Base-by-base conservation (phyloP, 176 grass and related monocot genomes). In the Chloris gayana region DNA sequence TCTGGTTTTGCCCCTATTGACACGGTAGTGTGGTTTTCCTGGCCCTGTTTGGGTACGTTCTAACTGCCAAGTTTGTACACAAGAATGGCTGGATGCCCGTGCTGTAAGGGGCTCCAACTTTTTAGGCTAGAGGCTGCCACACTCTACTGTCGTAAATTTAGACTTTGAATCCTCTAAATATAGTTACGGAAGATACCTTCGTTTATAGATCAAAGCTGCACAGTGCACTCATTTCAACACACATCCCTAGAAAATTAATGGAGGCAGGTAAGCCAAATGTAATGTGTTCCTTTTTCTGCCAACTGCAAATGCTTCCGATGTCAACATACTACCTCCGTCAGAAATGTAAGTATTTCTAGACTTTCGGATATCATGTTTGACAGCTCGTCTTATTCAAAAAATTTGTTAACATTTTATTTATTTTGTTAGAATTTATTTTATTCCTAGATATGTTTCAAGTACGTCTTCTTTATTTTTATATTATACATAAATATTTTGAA, bases 1-100 rank as follows among this genome's bases (percentile, higher is more conserved):
- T 44, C n/a, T n/a, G n/a, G 51, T 39, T 83, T 53, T 49, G 14
- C 64, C 72, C 51, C 47, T 80, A 67, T 86, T 86, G 62, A 21
- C 69, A 30, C 41, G 3, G 25, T 33, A 14, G 9, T 32, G 11
- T 18, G 18, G 31, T 9, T 38, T 14, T 29, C 15, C 29, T 39
- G 29, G 71, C 6, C 22, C 30, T 68, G 22, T 32, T 49, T 31
- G 22, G 47, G 0, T 67, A 27, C 21, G 0, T 67, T 46, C 33
- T 4, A 64, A 66, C 69, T 21, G 37, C 24, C 7, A 8, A 7
- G 33, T 46, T 24, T 38, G 21, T 9, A 21, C 7, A 19, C 0
- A 50, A 1, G 12, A 19, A 51, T 81, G 69, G 49, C 9, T 68
- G 75, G 80, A 11, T 68, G n/a, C 32, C 80, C 86, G 60, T 61